Evolutionary conservation across 2,329 filamentous ascomycete genomes (phyloP).

Genomic region (Claviceps digitariae): DNA sequence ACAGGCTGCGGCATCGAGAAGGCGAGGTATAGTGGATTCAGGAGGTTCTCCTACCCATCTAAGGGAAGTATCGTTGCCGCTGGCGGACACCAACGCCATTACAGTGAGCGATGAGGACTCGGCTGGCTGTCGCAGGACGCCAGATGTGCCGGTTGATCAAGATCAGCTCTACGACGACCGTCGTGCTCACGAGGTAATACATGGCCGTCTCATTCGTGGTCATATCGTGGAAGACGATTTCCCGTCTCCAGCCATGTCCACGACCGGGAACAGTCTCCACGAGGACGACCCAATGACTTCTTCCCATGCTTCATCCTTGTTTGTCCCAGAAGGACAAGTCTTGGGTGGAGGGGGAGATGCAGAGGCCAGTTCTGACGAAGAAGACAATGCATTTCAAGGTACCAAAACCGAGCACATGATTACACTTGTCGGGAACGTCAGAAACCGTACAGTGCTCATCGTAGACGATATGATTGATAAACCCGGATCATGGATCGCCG

Average conservation of each 20-base stretch:
- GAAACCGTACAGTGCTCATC: constrained; percentile 76
- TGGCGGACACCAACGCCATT: constrained; percentile 5
- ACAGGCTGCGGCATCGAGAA: constrained; percentile 8
- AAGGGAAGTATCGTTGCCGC: constrained; percentile 4
- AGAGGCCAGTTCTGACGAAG: constrained; percentile 73
- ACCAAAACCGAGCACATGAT: constrained; percentile 84
- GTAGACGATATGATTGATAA: constrained; percentile 99
- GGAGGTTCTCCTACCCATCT: constrained; percentile 29
- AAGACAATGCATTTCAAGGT: constrained; percentile 77
- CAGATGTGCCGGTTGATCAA: constrained; percentile 18
- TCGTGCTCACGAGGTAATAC: constrained; percentile 78
- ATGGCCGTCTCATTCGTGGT: constrained; percentile 79
- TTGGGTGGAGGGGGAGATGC: constrained; percentile 78
- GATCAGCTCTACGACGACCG: constrained; percentile 57
- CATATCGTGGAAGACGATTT: constrained; percentile 94
- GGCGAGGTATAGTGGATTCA: constrained; percentile 22
- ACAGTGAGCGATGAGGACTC: constrained; percentile 8
- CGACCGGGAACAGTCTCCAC: constrained; percentile 48
- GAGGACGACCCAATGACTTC: constrained; percentile 74
- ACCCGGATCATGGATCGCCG: constrained; percentile 90
- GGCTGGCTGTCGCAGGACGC: constrained; percentile 13
- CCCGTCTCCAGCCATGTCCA: constrained; percentile 61
- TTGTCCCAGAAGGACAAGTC: constrained; percentile 51
- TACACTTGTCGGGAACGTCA: constrained; percentile 91
- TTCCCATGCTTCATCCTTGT: constrained; percentile 68